Evolutionary conservation across 768 basidiomycete genomes (phyloP), one percentile per base, ranked within the genome.

Genomic region (Tricholomella constricta): DNA sequence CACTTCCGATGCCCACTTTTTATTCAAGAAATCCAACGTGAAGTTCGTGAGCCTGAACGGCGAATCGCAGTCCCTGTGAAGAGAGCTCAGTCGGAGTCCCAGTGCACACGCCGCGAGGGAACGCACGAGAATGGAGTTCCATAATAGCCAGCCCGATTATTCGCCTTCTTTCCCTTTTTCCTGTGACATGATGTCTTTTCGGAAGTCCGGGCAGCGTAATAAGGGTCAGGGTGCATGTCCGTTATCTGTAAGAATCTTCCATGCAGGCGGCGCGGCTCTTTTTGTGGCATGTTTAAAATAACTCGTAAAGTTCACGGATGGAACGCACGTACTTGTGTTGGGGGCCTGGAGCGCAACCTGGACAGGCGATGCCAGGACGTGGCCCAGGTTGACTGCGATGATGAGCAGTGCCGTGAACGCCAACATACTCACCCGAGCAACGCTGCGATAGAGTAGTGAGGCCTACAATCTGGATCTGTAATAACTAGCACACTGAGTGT

Each of bases 181-280:
- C 84, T 76, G 64, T 93, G 91, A 61, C 91, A 94, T 9, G 84
- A 78, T 4, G 76, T 82, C n/a, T 75, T 74, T 55, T 79, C 71
- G 7, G 83, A 77, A n/a, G 81, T 69, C 36, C 76, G 75, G 19
- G 64, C 61, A 7, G 62, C 58, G 66, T 91, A 93, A 68, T 79
- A 72, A 19, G 83, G 81, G 69, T 92, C 91, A 29, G 90, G 90
- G 62, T 94, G 91, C 52, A 92, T 82, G 68, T 94, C 91, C 19
- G 89, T 90, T 57, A 93, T 83, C 55, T 91, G 89, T 22, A 93
- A 66, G 69, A 91, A 92, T 41, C 88, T 81, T 9, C 88, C 88
- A 51, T 82, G 81, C 17, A 89, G 73, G 64, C 78, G 82, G 52
- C 69, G 77, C 36, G 73, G 73, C 51, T 70, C 76, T 78, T 65